Base-by-base conservation (phyloP, 1,284 basidiomycete species). In the Ganoderma lingzhi region DNA sequence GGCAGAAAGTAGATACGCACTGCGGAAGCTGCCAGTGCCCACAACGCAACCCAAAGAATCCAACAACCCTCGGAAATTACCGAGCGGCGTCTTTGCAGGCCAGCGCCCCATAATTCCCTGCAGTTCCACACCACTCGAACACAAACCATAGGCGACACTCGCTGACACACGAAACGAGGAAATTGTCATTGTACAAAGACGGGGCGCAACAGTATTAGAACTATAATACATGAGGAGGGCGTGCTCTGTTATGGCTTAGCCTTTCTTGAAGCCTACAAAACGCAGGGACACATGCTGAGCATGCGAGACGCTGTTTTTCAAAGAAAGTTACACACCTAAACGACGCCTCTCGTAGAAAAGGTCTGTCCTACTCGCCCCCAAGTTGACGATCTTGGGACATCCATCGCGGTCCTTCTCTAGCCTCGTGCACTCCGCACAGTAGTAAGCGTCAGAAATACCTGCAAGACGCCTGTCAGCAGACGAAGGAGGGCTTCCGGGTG, bases 361-460 rank as follows among this genome's bases (percentile, higher is more conserved):
- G 79, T 96, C 95, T 62, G 95, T 96, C 76, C 94, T 85, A 77
- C 93, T 95, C 19, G 95, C 93, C 70, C 96, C 96, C 23, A 98
- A 85, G 78, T 99, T 99, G 76, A 99, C 96, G 74, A 99, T 98
- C 87, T 99, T 98, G 1, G 97, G 97, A 84, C 98, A 99, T 0
- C 98, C 98, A 79, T 99, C 98, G 41, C 98, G 85, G 78, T 99
- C 97, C 79, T 99, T 99, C 81, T 99, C 98, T 66, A 99, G 84
- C 65, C 96, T 86, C 35, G 96, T 98, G 78, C 98, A 99, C 82
- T 97, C 96, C 3, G 96, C 95, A 76, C 97, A 98, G 77, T 98
- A 98, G 81, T 98, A 98, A 1, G 96, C 97, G 80, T 98, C 97
- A 35, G 96, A 98, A 68, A 98, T 97, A 76, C 96, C 96, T 96